Conservation (phyloP, 768 basidiomycete genomes). For the Phanerodontia chrysosporium region DNA sequence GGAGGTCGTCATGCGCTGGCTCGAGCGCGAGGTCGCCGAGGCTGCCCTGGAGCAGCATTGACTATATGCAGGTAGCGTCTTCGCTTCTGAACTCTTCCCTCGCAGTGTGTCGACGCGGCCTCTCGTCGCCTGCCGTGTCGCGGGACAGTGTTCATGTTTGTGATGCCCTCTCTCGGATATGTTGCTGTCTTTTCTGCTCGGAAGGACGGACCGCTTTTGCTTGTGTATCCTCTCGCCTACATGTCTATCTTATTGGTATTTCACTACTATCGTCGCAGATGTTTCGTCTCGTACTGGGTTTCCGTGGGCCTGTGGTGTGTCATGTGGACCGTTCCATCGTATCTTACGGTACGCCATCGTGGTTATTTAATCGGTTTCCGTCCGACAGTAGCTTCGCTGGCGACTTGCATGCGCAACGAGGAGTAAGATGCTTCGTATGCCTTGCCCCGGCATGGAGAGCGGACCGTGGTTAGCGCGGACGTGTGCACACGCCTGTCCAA, state of each 20-base stretch:
- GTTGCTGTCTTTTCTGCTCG: not conserved
- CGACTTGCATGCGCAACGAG: too few species aligned
- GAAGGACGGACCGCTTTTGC: not conserved
- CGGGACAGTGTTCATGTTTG: not conserved
- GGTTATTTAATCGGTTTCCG: not conserved
- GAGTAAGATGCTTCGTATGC: not conserved
- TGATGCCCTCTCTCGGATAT: not conserved
- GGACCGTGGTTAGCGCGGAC: too few species aligned
- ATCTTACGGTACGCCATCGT: not conserved
- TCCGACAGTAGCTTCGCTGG: too few species aligned
- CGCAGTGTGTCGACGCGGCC: not conserved
- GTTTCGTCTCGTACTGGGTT: not conserved
- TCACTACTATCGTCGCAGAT: not conserved
- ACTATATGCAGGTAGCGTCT: constrained; percentile 3
- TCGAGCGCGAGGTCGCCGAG: constrained; percentile 17
- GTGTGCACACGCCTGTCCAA: too few species aligned
- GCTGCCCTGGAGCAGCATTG: constrained; percentile 11
- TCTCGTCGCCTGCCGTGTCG: too few species aligned
- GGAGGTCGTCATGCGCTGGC: constrained; percentile 19
- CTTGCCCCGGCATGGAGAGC: too few species aligned
- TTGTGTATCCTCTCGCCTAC: not conserved
- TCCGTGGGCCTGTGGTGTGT: not conserved
- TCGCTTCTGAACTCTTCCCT: not conserved
- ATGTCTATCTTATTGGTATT: not conserved
- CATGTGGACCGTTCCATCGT: not conserved